phyloP scores from a whole-genome alignment of 2,329 filamentous ascomycete genomes.

The Atkinsonella hypoxylon region DNA sequence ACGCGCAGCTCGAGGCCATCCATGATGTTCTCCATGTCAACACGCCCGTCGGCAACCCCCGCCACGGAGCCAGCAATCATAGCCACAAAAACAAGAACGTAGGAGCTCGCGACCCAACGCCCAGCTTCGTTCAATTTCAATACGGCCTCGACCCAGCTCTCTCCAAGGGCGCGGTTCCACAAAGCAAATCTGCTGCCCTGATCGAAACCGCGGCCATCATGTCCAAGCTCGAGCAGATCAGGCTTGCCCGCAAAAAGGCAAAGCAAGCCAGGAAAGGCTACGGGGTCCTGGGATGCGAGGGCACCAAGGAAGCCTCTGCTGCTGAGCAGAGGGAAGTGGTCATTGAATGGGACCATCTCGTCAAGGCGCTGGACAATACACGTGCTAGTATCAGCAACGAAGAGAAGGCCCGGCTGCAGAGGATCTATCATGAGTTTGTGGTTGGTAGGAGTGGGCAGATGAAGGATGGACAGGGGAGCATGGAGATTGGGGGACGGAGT shows the following conservation, averaged over 20 bases:
- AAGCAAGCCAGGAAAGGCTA: constrained; percentile 21
- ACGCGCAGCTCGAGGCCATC: constrained; percentile 92
- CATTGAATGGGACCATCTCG: constrained; percentile 74
- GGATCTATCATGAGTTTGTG: constrained; percentile 88
- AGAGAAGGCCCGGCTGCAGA: constrained; percentile 61
- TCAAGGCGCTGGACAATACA: constrained; percentile 64
- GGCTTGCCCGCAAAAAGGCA: constrained; percentile 47
- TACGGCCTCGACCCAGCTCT: constrained; percentile 51
- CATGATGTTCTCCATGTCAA: constrained; percentile 66
- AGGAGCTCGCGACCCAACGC: constrained; percentile 19
- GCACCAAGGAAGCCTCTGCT: constrained; percentile 5
- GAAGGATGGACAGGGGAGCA: constrained; percentile 82
- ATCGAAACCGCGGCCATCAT: constrained; percentile 68
- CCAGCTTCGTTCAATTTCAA: constrained; percentile 70
- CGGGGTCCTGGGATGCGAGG: constrained; percentile 14
- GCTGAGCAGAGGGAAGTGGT: constrained; percentile 54
- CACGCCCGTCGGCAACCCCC: constrained; percentile 30
- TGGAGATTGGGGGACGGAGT: constrained; percentile 82
- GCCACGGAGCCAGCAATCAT: constrained; percentile 23
- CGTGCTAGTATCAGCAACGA: constrained; percentile 70
- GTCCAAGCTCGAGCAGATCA: constrained; percentile 72
- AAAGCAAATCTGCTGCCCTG: constrained; percentile 42
- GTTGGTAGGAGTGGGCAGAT: constrained; percentile 89
- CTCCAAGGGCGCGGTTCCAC: constrained; percentile 29
- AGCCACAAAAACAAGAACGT: constrained; percentile 10